phyloP scores from a whole-genome alignment of 2,329 filamentous ascomycete species.

The Aspergillus phoenicis region DNA sequence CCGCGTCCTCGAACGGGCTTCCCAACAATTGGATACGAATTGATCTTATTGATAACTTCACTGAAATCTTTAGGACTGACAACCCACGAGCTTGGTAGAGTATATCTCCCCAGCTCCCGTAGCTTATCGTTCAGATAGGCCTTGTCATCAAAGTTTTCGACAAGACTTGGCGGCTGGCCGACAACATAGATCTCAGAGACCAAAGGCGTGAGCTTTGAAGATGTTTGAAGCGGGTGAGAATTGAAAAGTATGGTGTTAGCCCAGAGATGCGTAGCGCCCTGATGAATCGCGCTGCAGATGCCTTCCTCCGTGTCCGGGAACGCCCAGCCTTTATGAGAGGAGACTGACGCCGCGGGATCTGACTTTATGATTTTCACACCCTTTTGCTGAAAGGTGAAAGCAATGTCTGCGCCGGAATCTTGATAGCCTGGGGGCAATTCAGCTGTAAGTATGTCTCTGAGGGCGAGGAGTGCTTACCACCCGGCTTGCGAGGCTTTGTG shows the following conservation, averaged over 20 bases:
- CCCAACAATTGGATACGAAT: constrained; percentile 47
- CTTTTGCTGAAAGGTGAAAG: constrained; percentile 41
- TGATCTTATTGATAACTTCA: constrained; percentile 11
- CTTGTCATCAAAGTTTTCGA: constrained; percentile 57
- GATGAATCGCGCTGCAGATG: constrained; percentile 42
- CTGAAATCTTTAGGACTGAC: constrained; percentile 24
- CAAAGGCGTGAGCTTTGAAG: constrained; percentile 31
- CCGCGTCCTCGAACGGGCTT: constrained; percentile 55
- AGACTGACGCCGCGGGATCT: constrained; percentile 19
- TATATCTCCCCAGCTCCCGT: constrained; percentile 40
- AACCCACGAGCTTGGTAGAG: constrained; percentile 44
- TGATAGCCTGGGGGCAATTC: constrained; percentile 44
- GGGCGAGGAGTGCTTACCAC: constrained; percentile 32
- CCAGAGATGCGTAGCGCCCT: constrained; percentile 52
- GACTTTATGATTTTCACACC: constrained; percentile 36
- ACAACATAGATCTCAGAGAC: constrained; percentile 42
- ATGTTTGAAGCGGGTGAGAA: constrained; percentile 52
- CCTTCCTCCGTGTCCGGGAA: constrained; percentile 50
- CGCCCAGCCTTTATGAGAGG: constrained; percentile 40
- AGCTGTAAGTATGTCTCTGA: background rate
- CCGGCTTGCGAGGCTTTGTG: constrained; percentile 54
- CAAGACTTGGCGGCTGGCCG: constrained; percentile 51
- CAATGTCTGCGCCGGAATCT: constrained; percentile 54
- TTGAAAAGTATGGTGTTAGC: constrained; percentile 56
- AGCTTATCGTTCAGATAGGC: constrained; percentile 51